Conservation (phyloP, 352 stramenopile species). For the Phytophthora pluvialis region DNA sequence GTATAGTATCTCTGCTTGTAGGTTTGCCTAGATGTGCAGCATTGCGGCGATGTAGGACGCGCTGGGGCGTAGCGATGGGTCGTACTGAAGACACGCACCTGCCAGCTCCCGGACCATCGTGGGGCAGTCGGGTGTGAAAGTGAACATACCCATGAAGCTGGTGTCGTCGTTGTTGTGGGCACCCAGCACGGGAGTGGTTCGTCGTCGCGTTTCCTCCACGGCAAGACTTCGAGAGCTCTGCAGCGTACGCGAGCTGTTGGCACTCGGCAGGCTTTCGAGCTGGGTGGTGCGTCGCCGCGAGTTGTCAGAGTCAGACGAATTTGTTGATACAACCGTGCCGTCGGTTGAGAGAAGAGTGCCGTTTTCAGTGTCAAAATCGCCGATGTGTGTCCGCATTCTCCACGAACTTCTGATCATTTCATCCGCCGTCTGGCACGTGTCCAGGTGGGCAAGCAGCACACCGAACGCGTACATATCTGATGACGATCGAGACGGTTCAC, state of each 20-base stretch:
- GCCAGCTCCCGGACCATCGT: constrained; percentile 62
- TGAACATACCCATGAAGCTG: constrained; percentile 65
- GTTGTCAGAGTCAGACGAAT: constrained; percentile 25
- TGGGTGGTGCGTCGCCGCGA: constrained; percentile 42
- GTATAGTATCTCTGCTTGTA: constrained; percentile 29
- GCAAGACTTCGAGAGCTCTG: constrained; percentile 32
- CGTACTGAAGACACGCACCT: constrained; percentile 67
- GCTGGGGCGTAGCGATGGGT: constrained; percentile 72
- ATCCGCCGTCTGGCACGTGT: constrained; percentile 59
- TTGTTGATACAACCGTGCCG: constrained; percentile 35
- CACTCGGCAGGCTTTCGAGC: constrained; percentile 31
- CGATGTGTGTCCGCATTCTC: constrained; percentile 55
- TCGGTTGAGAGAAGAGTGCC: constrained; percentile 42
- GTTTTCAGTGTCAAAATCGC: constrained; percentile 34
- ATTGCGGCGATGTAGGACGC: constrained; percentile 80
- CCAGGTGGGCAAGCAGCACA: constrained; percentile 66
- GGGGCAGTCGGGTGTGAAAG: constrained; percentile 74
- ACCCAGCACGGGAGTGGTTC: constrained; percentile 38
- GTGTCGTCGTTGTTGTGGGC: constrained; percentile 38
- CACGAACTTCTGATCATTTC: constrained; percentile 73
- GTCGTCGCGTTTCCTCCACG: constrained; percentile 36
- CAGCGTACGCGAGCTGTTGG: constrained; percentile 20
- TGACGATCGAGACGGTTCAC: constrained; percentile 47
- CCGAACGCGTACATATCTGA: constrained; percentile 82
- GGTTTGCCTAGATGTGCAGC: constrained; percentile 47